Conservation (phyloP, 257 asterid species). For the Coffea eugenioides region DNA sequence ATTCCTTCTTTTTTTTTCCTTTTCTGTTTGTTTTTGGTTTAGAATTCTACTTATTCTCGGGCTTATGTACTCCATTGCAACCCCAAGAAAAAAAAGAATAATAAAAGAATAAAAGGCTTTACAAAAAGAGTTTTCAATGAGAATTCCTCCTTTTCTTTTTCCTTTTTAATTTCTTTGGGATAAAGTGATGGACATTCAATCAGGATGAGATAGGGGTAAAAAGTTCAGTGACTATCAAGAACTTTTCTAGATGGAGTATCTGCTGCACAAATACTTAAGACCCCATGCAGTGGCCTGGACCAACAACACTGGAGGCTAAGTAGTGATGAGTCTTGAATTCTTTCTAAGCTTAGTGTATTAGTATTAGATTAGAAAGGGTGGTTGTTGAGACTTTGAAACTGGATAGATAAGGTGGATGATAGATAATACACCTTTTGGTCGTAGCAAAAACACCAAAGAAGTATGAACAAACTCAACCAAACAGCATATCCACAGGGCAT, state of each 20-base stretch:
- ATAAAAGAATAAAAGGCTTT: background rate
- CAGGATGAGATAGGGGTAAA: background rate
- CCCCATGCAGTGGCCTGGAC: background rate
- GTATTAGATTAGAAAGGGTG: background rate
- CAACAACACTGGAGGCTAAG: background rate
- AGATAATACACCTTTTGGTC: constrained; percentile 1
- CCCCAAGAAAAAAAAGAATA: too few species aligned
- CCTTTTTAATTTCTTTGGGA: too few species aligned
- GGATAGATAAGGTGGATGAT: background rate
- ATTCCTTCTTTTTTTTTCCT: too few species aligned
- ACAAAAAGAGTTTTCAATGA: too few species aligned
- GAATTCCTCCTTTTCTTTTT: too few species aligned
- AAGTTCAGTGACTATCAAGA: background rate
- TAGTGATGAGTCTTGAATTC: too few species aligned
- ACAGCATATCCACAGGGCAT: constrained; percentile 24
- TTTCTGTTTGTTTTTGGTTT: too few species aligned
- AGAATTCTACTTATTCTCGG: too few species aligned
- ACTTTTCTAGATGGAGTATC: too few species aligned
- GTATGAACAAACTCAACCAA: constrained; percentile 16
- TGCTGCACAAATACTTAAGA: too few species aligned
- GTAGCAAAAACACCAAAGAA: constrained; percentile 19
- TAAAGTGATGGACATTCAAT: background rate
- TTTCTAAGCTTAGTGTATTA: too few species aligned
- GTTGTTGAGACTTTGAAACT: background rate
- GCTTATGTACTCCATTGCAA: too few species aligned